Conservation (phyloP, 805 yeast genomes). For the Yamadazyma akitaensis region DNA sequence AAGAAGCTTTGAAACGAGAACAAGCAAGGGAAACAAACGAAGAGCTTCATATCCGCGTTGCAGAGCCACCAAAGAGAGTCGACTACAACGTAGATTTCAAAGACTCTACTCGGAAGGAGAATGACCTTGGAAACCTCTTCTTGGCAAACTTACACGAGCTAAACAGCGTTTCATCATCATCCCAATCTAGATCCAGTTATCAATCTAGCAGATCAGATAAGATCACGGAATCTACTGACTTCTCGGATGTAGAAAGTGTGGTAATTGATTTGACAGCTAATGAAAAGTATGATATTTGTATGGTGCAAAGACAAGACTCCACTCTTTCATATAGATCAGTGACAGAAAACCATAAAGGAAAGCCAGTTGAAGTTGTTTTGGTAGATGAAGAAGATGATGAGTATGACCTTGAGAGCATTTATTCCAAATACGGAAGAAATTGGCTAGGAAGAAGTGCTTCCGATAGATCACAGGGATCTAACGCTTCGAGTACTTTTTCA, state of each 20-base stretch:
- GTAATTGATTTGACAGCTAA: constrained; percentile 38
- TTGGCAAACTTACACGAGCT: constrained; percentile 14
- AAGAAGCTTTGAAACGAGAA: background rate
- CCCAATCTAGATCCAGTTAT: constrained; percentile 21
- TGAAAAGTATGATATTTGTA: constrained; percentile 37
- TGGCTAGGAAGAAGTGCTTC: constrained; percentile 28
- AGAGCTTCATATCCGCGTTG: constrained; percentile 24
- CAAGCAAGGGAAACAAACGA: constrained; percentile 1
- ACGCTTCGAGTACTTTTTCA: constrained; percentile 15
- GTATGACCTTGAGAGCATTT: constrained; percentile 34
- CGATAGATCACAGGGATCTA: constrained; percentile 16
- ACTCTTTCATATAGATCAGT: constrained; percentile 36
- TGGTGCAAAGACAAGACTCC: constrained; percentile 34
- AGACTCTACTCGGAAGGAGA: constrained; percentile 17
- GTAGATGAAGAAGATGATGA: constrained; percentile 36
- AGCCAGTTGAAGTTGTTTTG: constrained; percentile 40
- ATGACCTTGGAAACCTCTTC: constrained; percentile 1
- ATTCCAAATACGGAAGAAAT: constrained; percentile 35
- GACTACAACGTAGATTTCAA: constrained; percentile 41
- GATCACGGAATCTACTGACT: constrained; percentile 24
- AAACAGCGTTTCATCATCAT: constrained; percentile 3
- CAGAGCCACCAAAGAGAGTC: constrained; percentile 38
- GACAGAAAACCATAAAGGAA: constrained; percentile 37
- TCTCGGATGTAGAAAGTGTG: constrained; percentile 36
- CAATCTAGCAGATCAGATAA: constrained; percentile 25